Percentiles rank a stretch among this genome's conserved stretches.
phyloP scores from a whole-genome alignment of 139 green algal species.

The Picochlorum sp. region DNA sequence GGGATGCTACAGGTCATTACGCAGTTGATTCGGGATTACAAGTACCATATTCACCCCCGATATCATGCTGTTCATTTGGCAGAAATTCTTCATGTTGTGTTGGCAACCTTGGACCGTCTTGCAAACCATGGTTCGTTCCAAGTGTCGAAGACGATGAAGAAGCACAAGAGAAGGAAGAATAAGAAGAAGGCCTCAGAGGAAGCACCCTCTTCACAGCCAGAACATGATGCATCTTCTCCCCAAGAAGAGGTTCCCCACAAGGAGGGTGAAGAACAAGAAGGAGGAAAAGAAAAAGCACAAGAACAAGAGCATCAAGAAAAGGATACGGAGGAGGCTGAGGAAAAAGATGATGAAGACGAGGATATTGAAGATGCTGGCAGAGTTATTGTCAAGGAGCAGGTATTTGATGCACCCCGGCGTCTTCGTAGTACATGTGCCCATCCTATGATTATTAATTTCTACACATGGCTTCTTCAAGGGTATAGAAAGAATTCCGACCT shows the following conservation, averaged over 20 bases:
- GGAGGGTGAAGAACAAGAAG: not conserved
- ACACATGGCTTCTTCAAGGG: constrained; percentile 47
- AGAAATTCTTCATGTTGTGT: constrained; percentile 47
- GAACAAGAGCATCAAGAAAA: not conserved
- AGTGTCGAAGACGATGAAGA: constrained; percentile 5
- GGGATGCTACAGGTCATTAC: constrained; percentile 61
- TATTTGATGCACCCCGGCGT: not conserved
- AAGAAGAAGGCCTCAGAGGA: not conserved
- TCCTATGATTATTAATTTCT: constrained; percentile 60
- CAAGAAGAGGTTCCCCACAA: not conserved
- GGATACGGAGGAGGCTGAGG: not conserved
- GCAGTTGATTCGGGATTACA: constrained; percentile 50
- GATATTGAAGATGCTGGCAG: not conserved
- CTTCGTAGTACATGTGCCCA: constrained; percentile 45
- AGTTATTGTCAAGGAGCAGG: not conserved
- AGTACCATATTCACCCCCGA: constrained; percentile 38
- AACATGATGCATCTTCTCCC: not conserved
- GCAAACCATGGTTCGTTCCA: constrained; percentile 6
- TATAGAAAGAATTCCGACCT: constrained; percentile 40
- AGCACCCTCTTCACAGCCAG: not conserved
- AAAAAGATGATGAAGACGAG: not conserved
- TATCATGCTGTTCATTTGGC: constrained; percentile 49
- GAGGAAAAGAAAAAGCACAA: not conserved
- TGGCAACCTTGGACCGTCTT: constrained; percentile 58
- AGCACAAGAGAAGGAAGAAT: not conserved